These are phyloP conservation scores for Arxiozyma bovina DNA, from an alignment of 1,139 yeast species.

Conservation along the genomic window DNA sequence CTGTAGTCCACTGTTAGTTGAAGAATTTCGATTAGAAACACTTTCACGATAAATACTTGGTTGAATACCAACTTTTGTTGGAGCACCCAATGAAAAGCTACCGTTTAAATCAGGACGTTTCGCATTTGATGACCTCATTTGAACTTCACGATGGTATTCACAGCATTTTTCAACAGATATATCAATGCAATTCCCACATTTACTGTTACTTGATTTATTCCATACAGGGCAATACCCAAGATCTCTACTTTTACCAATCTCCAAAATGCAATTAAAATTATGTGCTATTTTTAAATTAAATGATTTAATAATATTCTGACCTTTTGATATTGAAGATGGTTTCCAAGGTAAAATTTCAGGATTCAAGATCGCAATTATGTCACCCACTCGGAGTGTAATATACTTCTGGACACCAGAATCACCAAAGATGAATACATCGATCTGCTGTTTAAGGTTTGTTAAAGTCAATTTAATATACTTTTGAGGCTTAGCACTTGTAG, in stretches of 20 bases:
- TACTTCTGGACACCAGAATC: conserved; percentile 53
- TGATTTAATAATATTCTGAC: conserved; percentile 32
- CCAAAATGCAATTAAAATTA: conserved; percentile 47
- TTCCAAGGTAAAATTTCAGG: conserved; percentile 50
- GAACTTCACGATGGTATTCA: conserved; percentile 58
- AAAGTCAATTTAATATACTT: conserved; percentile 56
- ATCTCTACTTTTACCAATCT: conserved; percentile 65
- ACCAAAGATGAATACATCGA: conserved; percentile 59
- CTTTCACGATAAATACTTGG: conserved; percentile 28
- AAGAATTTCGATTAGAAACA: not conserved
- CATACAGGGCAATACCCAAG: conserved; percentile 56
- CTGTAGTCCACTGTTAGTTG: conserved; percentile 6
- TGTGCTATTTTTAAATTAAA: conserved; percentile 55
- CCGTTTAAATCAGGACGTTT: conserved; percentile 71
- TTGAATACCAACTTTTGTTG: conserved; percentile 36
- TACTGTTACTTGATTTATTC: conserved; percentile 36
- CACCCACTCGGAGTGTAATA: conserved; percentile 69
- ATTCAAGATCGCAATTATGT: conserved; percentile 62
- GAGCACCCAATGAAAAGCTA: conserved; percentile 40
- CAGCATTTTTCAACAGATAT: conserved; percentile 47
- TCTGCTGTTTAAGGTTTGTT: conserved; percentile 55
- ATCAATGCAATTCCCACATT: conserved; percentile 57
- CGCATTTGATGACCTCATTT: conserved; percentile 44
- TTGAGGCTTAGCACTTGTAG: conserved; percentile 35
- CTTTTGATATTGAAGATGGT: conserved; percentile 16